Evolutionary conservation across 2,329 filamentous ascomycete species (phyloP).

Genomic region (Penicillium brevicompactum): DNA sequence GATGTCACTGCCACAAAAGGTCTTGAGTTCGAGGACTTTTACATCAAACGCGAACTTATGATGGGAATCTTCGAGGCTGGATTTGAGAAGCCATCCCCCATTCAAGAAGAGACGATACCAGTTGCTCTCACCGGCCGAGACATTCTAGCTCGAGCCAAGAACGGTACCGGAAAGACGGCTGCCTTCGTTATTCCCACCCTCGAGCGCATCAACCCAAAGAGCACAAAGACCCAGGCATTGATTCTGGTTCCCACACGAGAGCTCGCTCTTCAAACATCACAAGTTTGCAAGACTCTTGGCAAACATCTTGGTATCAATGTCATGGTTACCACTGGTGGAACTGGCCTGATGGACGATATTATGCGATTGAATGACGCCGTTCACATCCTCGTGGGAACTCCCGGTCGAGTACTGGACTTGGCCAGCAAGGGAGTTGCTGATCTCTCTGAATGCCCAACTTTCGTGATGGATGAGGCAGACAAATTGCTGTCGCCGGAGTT

Average conservation of each 20-base stretch:
- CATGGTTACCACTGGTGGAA: constrained; percentile 98
- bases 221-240: constrained; percentile 92
- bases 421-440: constrained; percentile 96
- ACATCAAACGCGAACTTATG: constrained; percentile 88
- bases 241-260: constrained; percentile 97
- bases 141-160: constrained; percentile 94
- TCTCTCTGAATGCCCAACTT: constrained; percentile 92
- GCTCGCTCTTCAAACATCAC: constrained; percentile 95
- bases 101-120: constrained; percentile 98
- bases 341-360: constrained; percentile 93
- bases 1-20: constrained; percentile 99
- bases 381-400: constrained; percentile 96
- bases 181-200: constrained; percentile 96
- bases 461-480: constrained; percentile 99
- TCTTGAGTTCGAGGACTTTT: constrained; percentile 96
- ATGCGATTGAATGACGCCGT: constrained; percentile 91
- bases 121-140: constrained; percentile 94
- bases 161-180: constrained; percentile 97
- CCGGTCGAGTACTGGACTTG: constrained; percentile 91
- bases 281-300: constrained; percentile 97
- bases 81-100: constrained; percentile 97
- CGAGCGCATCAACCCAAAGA: constrained; percentile 95
- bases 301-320: constrained; percentile 97
- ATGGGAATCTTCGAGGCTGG: constrained; percentile 99
- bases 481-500: constrained; percentile 97